Conservation (phyloP, 169 alveolate species). For the Toxoplasma gondii region DNA sequence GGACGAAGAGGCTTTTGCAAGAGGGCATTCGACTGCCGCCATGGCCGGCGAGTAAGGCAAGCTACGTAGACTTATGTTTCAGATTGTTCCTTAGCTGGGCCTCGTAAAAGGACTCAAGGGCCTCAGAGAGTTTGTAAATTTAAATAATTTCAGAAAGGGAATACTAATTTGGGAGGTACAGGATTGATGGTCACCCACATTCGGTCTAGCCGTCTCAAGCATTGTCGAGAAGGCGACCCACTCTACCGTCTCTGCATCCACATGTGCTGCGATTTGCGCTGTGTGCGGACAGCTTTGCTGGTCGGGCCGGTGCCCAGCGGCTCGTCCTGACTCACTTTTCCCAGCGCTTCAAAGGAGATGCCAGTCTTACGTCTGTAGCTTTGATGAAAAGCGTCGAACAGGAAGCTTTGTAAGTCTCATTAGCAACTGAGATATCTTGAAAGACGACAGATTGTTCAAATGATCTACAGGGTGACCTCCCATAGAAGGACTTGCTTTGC, state of each 20-base stretch:
- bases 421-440: too few species aligned
- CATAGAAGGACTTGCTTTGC: too few species aligned
- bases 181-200: too few species aligned
- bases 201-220: too few species aligned
- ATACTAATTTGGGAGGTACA: too few species aligned
- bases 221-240: neutral
- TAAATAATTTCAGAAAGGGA: too few species aligned
- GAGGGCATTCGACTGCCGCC: slow-evolving; percentile 80
- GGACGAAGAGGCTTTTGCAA: slow-evolving; percentile 69
- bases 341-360: slow-evolving; percentile 78
- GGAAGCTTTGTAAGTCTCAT: slow-evolving; percentile 67
- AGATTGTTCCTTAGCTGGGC: neutral
- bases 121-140: too few species aligned
- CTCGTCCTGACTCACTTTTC: slow-evolving; percentile 81
- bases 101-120: too few species aligned
- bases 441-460: too few species aligned
- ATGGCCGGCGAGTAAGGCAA: slow-evolving; percentile 76
- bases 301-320: slow-evolving; percentile 69
- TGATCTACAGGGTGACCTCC: too few species aligned
- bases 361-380: slow-evolving; percentile 67
- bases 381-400: slow-evolving; percentile 72
- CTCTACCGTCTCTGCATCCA: neutral
- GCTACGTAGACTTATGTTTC: neutral
- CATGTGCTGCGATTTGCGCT: too few species aligned
- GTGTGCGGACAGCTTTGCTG: slow-evolving; percentile 68